A percentile compares a stretch with the other conserved stretches of the same genome.
phyloP scores from a whole-genome alignment of 768 basidiomycete species.

The Rhizopogon vesiculosus region DNA sequence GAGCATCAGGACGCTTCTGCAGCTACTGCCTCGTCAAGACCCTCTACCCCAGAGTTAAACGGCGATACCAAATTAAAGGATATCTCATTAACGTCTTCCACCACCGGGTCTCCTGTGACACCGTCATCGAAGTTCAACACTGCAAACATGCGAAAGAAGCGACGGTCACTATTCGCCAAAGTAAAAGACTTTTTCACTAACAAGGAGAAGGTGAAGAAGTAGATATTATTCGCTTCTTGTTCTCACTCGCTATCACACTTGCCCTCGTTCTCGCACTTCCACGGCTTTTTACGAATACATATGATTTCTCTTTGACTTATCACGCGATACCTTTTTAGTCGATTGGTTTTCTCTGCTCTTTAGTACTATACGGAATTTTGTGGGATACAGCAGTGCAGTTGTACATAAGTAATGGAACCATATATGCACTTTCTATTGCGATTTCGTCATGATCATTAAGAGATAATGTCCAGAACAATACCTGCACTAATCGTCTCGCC shows the following conservation, averaged over 20 bases:
- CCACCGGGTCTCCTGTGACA: slow-evolving; percentile 13
- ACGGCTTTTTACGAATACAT: neutral
- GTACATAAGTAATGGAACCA: slow-evolving; percentile 8
- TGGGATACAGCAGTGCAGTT: slow-evolving; percentile 7
- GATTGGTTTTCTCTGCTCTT: neutral
- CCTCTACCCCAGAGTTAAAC: neutral
- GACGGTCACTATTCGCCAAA: slow-evolving; percentile 48
- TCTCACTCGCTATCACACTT: neutral
- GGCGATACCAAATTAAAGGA: neutral
- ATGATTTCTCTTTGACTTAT: slow-evolving; percentile 12
- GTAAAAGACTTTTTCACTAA: slow-evolving; percentile 47
- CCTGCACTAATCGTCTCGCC: slow-evolving; percentile 93
- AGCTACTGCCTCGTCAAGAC: neutral
- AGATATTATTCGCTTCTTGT: slow-evolving; percentile 16
- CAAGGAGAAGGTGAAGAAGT: slow-evolving; percentile 42
- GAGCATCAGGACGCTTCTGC: neutral
- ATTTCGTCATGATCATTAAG: slow-evolving; percentile 11
- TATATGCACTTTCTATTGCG: slow-evolving; percentile 1
- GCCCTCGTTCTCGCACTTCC: neutral
- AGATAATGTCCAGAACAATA: slow-evolving; percentile 38
- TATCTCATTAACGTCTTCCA: slow-evolving; percentile 17
- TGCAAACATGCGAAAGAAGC: slow-evolving; percentile 42
- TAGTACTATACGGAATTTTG: slow-evolving; percentile 6
- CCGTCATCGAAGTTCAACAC: slow-evolving; percentile 34
- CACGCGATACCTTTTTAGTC: slow-evolving; percentile 11